Percentiles rank a stretch among this genome's conserved stretches.
Conservation (phyloP, 108 stramenopile genomes). For the Nitzschia sp. region DNA sequence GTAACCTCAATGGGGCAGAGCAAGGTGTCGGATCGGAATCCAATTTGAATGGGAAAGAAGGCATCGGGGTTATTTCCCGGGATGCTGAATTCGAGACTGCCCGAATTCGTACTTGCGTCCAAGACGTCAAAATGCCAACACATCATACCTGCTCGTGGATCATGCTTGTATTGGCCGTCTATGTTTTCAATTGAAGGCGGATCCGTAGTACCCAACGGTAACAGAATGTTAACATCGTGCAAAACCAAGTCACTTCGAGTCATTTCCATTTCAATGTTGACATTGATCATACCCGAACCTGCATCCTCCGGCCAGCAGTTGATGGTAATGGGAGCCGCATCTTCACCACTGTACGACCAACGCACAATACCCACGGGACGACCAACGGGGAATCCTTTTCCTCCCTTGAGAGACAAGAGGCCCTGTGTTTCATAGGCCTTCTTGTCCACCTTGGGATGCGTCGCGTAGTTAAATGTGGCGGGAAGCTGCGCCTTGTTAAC, state of each 20-base stretch:
- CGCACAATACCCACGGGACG: constrained; percentile 93
- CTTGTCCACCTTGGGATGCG: constrained; percentile 98
- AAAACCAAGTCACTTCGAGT: constrained; percentile 77
- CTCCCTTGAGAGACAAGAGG: constrained; percentile 90
- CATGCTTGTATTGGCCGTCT: constrained; percentile 94
- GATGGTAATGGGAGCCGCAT: constrained; percentile 93
- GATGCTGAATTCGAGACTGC: constrained; percentile 93
- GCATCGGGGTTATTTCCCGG: constrained; percentile 78
- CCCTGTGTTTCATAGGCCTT: constrained; percentile 86
- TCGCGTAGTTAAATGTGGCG: constrained; percentile 85
- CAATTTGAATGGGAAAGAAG: constrained; percentile 95
- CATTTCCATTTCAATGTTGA: constrained; percentile 95
- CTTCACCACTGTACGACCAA: constrained; percentile 88
- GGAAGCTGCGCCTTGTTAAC: constrained; percentile 83
- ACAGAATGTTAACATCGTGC: constrained; percentile 92
- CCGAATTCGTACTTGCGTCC: constrained; percentile 81
- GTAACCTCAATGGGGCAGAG: constrained; percentile 87
- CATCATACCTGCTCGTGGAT: constrained; percentile 88
- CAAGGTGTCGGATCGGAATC: constrained; percentile 90
- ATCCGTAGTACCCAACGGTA: constrained; percentile 91
- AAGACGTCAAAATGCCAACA: constrained; percentile 96
- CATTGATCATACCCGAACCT: constrained; percentile 89
- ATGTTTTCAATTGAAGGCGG: constrained; percentile 83
- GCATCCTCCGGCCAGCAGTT: constrained; percentile 99
- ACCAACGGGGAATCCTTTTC: constrained; percentile 92